Base-by-base conservation (phyloP, 1,139 yeast species). In the Torulaspora globosa region DNA sequence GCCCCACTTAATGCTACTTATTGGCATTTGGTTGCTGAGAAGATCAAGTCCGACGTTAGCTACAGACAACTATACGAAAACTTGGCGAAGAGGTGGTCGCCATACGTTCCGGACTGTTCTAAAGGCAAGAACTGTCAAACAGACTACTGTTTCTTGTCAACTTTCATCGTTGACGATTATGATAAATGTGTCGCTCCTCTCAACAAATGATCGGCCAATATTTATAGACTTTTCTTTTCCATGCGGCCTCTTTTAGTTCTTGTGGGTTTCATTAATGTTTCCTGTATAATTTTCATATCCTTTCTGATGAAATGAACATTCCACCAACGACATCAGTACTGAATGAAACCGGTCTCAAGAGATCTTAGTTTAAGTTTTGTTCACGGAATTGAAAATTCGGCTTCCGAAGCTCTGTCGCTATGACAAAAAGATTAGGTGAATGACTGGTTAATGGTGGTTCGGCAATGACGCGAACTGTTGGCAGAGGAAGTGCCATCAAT, bases 1-100 rank as follows among this genome's bases (percentile, higher is more conserved):
- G 67, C 80, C 5, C 81, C 84, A 10, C 67, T 79, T 54, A 79
- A 79, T 57, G 83, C 76, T 30, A 73, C 80, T 11, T 79, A 78
- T 68, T 79, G 83, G 83, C 75, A 79, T 53, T 57, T 59, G 21
- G 71, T 68, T 27, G 64, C 70, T 15, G 57, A 59, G 12, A 46
- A 50, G 56, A 70, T 65, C 52, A 63, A 60, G 18, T 51, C 66
- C 26, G 66, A 75, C 51, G 62, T 70, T 21, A 69, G 60, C 2
- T 67, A 70, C 57, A 72, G 78, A 48, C 82, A 77, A 49, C 52
- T 60, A 50, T 82, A 75, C 60, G 65, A 75, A 31, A 67, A 72
- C 44, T 65, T 65, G 44, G 73, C 78, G 44, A 75, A 71, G 62
- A 73, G 88, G 58, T 65, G 66, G 50, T 75, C 84, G 34, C 84